A percentile compares a stretch with the other conserved stretches of the same genome.
These are phyloP conservation scores for Sugiyamaella neomexicana DNA, from an alignment of 1,139 yeast species.

Conservation along the genomic window DNA sequence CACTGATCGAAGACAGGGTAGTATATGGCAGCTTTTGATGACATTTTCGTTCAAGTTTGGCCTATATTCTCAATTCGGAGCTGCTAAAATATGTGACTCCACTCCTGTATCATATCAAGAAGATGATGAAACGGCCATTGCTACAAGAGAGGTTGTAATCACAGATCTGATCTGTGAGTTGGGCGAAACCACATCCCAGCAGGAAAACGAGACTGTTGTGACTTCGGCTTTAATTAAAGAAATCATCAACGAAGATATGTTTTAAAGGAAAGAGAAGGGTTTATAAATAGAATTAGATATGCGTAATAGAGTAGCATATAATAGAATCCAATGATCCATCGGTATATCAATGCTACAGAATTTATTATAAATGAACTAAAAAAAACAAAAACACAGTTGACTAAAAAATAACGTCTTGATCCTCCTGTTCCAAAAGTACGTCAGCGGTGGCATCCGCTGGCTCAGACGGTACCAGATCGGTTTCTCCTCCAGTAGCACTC, in stretches of 20 bases:
- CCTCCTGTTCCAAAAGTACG: conserved; percentile 25
- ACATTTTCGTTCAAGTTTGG: conserved; percentile 29
- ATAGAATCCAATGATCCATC: no score
- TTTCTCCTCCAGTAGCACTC: conserved; percentile 11
- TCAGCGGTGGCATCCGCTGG: conserved; percentile 5
- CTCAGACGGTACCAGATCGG: conserved; percentile 17
- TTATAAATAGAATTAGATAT: no score
- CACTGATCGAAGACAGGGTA: conserved; percentile 23
- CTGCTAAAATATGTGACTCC: conserved; percentile 8
- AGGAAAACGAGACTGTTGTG: no score
- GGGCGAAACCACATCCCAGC: not conserved
- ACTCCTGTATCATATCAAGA: not conserved
- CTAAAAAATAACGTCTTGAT: conserved; percentile 34
- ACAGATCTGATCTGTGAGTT: conserved; percentile 15
- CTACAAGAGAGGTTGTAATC: conserved; percentile 11
- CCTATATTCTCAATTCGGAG: conserved; percentile 19
- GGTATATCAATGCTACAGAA: conserved; percentile 2
- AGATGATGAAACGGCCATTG: not conserved
- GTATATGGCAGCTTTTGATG: conserved; percentile 26
- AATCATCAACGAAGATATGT: conserved; percentile 1
- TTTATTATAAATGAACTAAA: not conserved
- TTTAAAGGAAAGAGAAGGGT: not conserved
- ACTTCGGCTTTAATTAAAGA: not conserved
- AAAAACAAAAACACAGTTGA: not conserved
- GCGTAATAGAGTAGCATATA: no score